Evolutionary conservation across 257 asterid genomes (phyloP), one percentile per base, ranked within the genome.

Genomic region (Nicotiana paniculata): DNA sequence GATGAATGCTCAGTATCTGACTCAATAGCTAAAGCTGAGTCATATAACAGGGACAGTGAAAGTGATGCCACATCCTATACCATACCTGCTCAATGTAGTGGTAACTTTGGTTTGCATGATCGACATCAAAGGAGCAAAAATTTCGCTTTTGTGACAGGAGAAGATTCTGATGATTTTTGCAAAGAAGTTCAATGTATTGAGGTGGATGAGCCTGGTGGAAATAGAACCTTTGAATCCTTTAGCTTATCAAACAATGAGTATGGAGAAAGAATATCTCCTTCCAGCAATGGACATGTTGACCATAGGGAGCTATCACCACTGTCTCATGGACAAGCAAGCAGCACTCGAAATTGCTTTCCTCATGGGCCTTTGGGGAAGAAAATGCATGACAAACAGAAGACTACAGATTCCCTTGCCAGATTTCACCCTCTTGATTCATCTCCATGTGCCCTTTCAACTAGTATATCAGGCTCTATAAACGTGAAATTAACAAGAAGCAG

Each of bases 101-200:
- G 51, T 10, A 43, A 43, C 51, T 43, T 43, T 43, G 51, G 51
- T 43, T 43, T 43, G 51, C 51, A 91, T 62, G 86, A 84, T 83
- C 87, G 83, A 54, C 88, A 79, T 82, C 84, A 75, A 76, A 88
- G 85, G 77, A 82, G 77, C 30, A 87, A 86, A 79, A 86, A 81
- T 32, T 63, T 77, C 86, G 28, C 43, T 21, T 24, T 57, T 72
- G 89, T 81, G 78, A 82, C 32, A 55, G 89, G 78, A 84, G 96
- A 88, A 84, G 93, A 88, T 87, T 85, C 90, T 80, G 93, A 89
- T 82, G 95, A 85, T 77, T 83, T 65, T 63, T 91, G 93, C 87
- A 89, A 91, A 87, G 95, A 90, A 78, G 97, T 92, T 83, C 90
- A 88, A 81, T 91, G 97, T 85, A 84, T 89, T 80, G 94, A 93